Evolutionary conservation across 2,329 filamentous ascomycete species (phyloP), one percentile per base, ranked within the genome.

Genomic region (Plectosphaerella plurivora): DNA sequence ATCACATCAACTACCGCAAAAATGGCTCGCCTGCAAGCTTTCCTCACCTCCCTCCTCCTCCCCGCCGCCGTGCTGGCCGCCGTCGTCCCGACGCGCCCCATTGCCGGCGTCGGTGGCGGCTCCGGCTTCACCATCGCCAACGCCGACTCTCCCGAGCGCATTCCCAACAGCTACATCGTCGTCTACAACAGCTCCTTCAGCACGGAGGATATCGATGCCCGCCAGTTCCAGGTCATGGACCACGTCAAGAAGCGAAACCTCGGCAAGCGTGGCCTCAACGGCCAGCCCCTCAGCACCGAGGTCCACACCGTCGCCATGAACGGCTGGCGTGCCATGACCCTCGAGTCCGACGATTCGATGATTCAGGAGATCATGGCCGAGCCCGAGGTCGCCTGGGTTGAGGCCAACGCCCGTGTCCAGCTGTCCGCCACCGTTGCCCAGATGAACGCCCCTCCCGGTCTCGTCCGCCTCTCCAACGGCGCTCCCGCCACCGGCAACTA

Each of bases 141-240:
- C 62, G 64, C 73, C 3, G 65, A 73, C 33, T 74, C 73, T 51
- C 58, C 58, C 10, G 69, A 82, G 59, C 66, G 78, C 53, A 75
- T 86, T 47, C 68, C 78, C 36, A 77, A 81, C 68, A 72, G 74
- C 47, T 87, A 84, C 67, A 86, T 87, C 56, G 82, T 86, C 51
- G 82, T 87, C 53, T 86, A 84, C 72, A 82, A 85, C 65, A 72
- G 71, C 57, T 76, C 74, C 51, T 76, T 74, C 58, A 71, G 68
- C 55, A 68, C 75, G 20, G 73, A 73, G 15, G 68, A 69, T 37
- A 76, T 86, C 60, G 65, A 70, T 37, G 68, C 73, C 47, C 78
- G 82, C 64, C 69, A 81, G 61, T 65, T 70, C 33, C 71, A 67
- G 52, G 73, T 83, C 61, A 73, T 69, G 52, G 62, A 72, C 42